phyloP scores from a whole-genome alignment of 2,329 filamentous ascomycete species.

The Fusarium oxysporum region DNA sequence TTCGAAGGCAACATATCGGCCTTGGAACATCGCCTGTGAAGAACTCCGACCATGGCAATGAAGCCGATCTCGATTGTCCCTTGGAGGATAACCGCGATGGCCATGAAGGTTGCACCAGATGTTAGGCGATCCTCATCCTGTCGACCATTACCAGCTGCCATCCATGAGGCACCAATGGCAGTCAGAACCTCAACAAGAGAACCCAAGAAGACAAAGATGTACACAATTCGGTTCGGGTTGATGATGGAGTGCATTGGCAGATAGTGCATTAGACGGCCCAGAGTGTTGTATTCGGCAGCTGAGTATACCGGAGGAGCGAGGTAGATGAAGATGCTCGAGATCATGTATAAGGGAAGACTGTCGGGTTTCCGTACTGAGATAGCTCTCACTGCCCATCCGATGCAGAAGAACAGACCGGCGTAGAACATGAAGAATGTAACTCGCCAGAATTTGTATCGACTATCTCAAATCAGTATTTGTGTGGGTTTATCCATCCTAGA shows the following conservation, averaged over 20 bases:
- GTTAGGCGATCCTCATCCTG: constrained; percentile 66
- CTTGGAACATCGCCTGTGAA: constrained; percentile 32
- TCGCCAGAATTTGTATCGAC: constrained; percentile 42
- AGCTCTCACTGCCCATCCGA: constrained; percentile 38
- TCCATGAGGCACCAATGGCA: constrained; percentile 42
- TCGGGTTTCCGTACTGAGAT: constrained; percentile 36
- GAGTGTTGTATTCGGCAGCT: constrained; percentile 44
- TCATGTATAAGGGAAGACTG: constrained; percentile 41
- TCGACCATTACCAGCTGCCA: constrained; percentile 38
- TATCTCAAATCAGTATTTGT: neutral
- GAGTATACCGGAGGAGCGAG: constrained; percentile 42
- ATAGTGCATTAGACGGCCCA: constrained; percentile 44
- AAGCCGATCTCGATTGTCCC: constrained; percentile 38
- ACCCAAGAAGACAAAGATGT: constrained; percentile 44
- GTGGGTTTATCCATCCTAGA: fast-evolving
- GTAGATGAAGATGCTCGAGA: constrained; percentile 43
- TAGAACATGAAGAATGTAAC: constrained; percentile 47
- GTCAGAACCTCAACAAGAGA: constrained; percentile 40
- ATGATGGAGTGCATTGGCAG: constrained; percentile 43
- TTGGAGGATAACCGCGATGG: constrained; percentile 59
- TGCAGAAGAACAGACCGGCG: constrained; percentile 36
- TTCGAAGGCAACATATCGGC: constrained; percentile 41
- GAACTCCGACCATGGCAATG: constrained; percentile 35
- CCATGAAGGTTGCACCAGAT: constrained; percentile 66
- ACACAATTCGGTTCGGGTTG: constrained; percentile 44